phyloP scores from a whole-genome alignment of 192 early-diverging fungal species.

The Gaertneriomyces semiglobifer region DNA sequence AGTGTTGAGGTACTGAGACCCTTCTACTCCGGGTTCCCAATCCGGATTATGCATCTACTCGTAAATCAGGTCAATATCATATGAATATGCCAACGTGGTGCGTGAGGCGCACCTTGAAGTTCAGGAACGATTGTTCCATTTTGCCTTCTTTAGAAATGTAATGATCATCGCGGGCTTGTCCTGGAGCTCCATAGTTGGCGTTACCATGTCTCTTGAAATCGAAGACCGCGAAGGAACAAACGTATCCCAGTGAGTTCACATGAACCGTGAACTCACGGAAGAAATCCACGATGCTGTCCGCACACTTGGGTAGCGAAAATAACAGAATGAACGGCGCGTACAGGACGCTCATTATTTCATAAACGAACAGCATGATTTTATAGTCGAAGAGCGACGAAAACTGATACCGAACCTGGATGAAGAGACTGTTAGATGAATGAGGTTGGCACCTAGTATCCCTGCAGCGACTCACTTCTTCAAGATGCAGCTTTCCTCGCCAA shows the following conservation, averaged over 20 bases:
- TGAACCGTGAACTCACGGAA: conserved; percentile 93
- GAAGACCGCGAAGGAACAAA: conserved; percentile 96
- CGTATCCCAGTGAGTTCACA: conserved; percentile 85
- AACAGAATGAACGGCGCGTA: conserved; percentile 83
- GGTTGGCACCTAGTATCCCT: too few species aligned
- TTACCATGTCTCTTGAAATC: conserved; percentile 92
- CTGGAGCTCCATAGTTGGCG: conserved; percentile 68
- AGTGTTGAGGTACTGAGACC: conserved; percentile 73
- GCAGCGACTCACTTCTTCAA: conserved; percentile 45
- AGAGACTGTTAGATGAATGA: background rate
- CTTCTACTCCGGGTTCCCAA: conserved; percentile 82
- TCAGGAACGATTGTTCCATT: conserved; percentile 97
- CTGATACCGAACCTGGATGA: conserved; percentile 66
- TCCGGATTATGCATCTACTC: conserved; percentile 81
- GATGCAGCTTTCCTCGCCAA: conserved; percentile 82
- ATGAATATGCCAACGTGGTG: background rate
- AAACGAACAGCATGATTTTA: conserved; percentile 72
- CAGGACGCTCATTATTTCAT: conserved; percentile 77
- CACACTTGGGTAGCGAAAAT: conserved; percentile 68
- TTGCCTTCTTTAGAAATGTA: conserved; percentile 84
- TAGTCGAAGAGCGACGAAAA: conserved; percentile 77
- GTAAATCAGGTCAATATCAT: background rate
- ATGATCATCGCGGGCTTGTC: conserved; percentile 45
- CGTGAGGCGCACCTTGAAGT: conserved; percentile 71
- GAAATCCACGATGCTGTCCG: conserved; percentile 84